Evolutionary conservation across 23 red algal species (phyloP).

Genomic region (Gracilariopsis chorda): DNA sequence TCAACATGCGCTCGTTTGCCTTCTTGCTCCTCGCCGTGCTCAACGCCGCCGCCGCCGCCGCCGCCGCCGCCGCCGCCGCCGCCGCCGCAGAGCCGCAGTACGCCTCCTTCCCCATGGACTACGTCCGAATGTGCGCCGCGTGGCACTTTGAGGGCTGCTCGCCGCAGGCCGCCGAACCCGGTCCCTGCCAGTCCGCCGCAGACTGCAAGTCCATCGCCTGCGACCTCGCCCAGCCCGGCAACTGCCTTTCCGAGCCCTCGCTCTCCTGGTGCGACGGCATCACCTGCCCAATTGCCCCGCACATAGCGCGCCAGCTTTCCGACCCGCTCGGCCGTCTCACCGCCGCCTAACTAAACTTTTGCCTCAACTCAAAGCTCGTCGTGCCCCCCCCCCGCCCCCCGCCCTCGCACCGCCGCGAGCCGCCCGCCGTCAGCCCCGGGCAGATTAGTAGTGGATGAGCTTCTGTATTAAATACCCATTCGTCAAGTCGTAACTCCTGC

Average conservation of each 20-base stretch:
- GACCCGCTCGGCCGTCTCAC: neutral
- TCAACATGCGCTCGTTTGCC: no score
- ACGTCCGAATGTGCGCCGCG: conserved; percentile 33
- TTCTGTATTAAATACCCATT: conserved; percentile 83
- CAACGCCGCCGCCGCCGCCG: neutral
- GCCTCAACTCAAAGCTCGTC: neutral
- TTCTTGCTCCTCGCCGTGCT: neutral
- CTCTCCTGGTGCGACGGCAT: conserved; percentile 16
- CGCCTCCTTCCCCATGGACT: conserved; percentile 11
- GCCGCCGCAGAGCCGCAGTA: conserved; percentile 1
- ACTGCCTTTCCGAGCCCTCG: neutral
- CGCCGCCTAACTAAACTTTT: neutral
- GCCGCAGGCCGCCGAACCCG: neutral
- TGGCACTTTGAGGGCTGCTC: conserved; percentile 29
- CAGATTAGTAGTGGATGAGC: conserved; percentile 75
- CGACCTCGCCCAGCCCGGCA: neutral
- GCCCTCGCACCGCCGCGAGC: neutral
- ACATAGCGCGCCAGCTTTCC: neutral
- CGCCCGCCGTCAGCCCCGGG: conserved; percentile 3
- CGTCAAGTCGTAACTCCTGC: neutral
- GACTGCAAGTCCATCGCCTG: conserved; percentile 14
- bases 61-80: neutral
- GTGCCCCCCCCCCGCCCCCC: neutral
- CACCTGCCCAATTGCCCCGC: neutral
- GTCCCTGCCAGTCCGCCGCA: neutral